These are phyloP conservation scores for Coriolopsis trogii DNA, from an alignment of 1,284 basidiomycete genomes.

Conservation along the genomic window DNA sequence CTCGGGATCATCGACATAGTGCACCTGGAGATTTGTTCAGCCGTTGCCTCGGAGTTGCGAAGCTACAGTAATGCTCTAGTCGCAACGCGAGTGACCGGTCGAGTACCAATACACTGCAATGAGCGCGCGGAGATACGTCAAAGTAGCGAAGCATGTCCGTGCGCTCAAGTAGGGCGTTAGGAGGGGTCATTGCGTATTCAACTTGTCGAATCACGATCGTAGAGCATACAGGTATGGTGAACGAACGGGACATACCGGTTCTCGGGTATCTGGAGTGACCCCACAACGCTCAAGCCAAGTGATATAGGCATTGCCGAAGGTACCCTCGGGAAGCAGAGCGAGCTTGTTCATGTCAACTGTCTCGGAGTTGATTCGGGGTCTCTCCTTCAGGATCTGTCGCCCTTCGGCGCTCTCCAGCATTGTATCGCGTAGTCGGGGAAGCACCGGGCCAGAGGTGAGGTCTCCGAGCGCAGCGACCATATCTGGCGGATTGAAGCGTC, in stretches of 20 bases:
- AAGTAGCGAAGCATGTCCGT: neutral
- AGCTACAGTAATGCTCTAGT: too few species aligned
- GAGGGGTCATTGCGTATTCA: too few species aligned
- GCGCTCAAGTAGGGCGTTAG: too few species aligned
- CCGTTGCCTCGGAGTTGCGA: too few species aligned
- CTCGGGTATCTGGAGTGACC: slow-evolving; percentile 95
- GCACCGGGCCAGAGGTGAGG: slow-evolving; percentile 82
- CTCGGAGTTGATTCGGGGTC: slow-evolving; percentile 80
- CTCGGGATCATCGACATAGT: slow-evolving; percentile 92
- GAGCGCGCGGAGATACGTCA: neutral
- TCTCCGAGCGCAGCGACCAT: slow-evolving; percentile 94
- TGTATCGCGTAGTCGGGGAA: slow-evolving; percentile 77
- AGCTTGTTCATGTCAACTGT: slow-evolving; percentile 79
- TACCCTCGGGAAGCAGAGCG: slow-evolving; percentile 72
- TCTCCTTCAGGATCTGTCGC: slow-evolving; percentile 78
- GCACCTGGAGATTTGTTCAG: slow-evolving; percentile 59
- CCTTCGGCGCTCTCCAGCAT: slow-evolving; percentile 87
- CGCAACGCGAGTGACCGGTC: too few species aligned
- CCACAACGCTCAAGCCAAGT: slow-evolving; percentile 91
- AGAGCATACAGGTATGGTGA: too few species aligned
- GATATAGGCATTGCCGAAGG: slow-evolving; percentile 87
- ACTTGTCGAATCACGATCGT: too few species aligned
- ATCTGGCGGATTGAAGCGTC: slow-evolving; percentile 50
- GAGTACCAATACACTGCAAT: neutral
- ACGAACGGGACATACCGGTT: slow-evolving; percentile 62